phyloP scores from a whole-genome alignment of 495 filamentous ascomycete genomes.

The Penicillium cosmopolitanum region DNA sequence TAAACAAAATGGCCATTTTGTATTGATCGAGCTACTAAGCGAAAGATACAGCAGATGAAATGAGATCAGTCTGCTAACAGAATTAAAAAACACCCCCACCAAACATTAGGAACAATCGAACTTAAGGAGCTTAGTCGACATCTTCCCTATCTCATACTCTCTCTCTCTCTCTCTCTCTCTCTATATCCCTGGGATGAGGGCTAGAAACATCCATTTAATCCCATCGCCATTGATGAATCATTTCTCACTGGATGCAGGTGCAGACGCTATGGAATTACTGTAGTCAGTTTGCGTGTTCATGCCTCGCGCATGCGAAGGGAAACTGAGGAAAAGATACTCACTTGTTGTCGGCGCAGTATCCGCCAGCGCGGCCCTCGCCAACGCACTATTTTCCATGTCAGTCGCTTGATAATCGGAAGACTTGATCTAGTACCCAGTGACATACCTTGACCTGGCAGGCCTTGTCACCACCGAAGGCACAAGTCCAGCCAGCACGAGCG shows the following conservation, averaged over 20 bases:
- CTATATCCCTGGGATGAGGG: not conserved
- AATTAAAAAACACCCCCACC: not conserved
- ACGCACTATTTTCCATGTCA: not conserved
- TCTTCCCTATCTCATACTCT: not conserved
- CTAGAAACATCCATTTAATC: no score
- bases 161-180: not conserved
- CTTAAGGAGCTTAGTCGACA: not conserved
- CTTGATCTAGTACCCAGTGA: not conserved
- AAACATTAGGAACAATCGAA: not conserved
- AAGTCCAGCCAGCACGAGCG: slow-evolving; percentile 5
- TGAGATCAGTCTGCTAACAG: not conserved
- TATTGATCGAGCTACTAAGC: slow-evolving; percentile 1
- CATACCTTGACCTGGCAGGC: slow-evolving; percentile 7
- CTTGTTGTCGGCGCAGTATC: slow-evolving; percentile 5
- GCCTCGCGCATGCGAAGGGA: not conserved
- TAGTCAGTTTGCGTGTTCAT: not conserved
- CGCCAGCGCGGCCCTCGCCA: not conserved
- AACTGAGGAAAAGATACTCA: not conserved
- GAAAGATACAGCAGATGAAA: not conserved
- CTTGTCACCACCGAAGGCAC: slow-evolving; percentile 6
- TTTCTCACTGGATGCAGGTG: not conserved
- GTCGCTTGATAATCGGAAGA: not conserved
- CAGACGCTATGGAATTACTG: not conserved
- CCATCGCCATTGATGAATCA: not conserved
- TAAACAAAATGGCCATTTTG: slow-evolving; percentile 4